Evolutionary conservation across 2,329 filamentous ascomycete genomes (phyloP).

Genomic region (Hypoxylon sp.): DNA sequence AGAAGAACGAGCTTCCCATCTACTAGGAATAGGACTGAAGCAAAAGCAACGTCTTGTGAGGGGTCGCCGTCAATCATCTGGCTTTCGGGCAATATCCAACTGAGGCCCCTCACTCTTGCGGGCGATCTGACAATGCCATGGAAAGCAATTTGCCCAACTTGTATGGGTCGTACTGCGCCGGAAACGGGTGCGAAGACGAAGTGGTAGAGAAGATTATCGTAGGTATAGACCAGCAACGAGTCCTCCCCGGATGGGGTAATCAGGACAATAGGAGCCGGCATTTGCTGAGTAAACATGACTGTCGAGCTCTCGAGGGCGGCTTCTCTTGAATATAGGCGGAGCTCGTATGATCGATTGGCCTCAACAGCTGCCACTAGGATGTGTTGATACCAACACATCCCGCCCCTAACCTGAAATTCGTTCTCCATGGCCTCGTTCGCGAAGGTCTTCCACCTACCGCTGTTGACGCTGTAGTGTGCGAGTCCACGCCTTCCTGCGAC

Average conservation of each 20-base stretch:
- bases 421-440: conserved; percentile 84
- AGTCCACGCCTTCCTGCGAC: conserved; percentile 94
- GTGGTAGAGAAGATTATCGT: conserved; percentile 95
- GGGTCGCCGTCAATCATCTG: conserved; percentile 93
- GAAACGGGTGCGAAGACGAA: conserved; percentile 85
- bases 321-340: conserved; percentile 95
- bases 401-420: conserved; percentile 91
- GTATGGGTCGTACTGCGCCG: conserved; percentile 81
- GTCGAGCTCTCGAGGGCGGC: conserved; percentile 79
- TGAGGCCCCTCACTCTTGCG: conserved; percentile 90
- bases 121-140: conserved; percentile 96
- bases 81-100: conserved; percentile 94
- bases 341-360: conserved; percentile 82
- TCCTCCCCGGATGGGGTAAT: conserved; percentile 92
- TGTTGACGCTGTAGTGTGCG: conserved; percentile 95
- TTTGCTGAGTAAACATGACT: conserved; percentile 80
- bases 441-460: conserved; percentile 96
- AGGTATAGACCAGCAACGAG: conserved; percentile 95
- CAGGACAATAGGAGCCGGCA: conserved; percentile 90
- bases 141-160: conserved; percentile 98
- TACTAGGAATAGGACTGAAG: conserved; percentile 95
- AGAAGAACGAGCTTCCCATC: conserved; percentile 96
- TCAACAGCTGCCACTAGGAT: conserved; percentile 96
- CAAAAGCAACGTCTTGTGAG: conserved; percentile 93
- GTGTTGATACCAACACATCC: conserved; percentile 99